These are phyloP conservation scores for Moringa oleifera DNA, from an alignment of 345 rosid species.

Conservation along the genomic window DNA sequence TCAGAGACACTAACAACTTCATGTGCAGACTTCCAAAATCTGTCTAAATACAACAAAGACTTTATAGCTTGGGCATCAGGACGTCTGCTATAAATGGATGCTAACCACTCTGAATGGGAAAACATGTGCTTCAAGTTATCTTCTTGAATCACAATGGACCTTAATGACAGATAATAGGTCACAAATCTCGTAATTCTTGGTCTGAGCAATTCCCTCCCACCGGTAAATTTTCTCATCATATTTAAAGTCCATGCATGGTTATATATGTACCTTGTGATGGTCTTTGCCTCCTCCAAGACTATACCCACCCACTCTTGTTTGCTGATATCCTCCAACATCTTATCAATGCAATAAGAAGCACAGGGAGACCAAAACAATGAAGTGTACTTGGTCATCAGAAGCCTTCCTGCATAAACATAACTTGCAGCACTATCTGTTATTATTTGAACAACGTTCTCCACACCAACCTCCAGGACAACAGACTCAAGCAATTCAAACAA, in stretches of 20 bases:
- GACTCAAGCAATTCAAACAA: slow-evolving; percentile 41
- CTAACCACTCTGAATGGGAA: slow-evolving; percentile 34
- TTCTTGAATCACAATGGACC: slow-evolving; percentile 36
- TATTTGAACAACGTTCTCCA: slow-evolving; percentile 42
- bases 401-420: slow-evolving; percentile 41
- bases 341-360: slow-evolving; percentile 45
- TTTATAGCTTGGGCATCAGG: slow-evolving; percentile 46
- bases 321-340: slow-evolving; percentile 50
- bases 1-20: slow-evolving; percentile 39
- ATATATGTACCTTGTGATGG: slow-evolving; percentile 32
- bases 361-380: slow-evolving; percentile 48
- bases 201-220: slow-evolving; percentile 36
- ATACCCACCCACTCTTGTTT: slow-evolving; percentile 34
- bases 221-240: slow-evolving; percentile 37
- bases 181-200: slow-evolving; percentile 35
- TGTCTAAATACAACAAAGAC: slow-evolving; percentile 34
- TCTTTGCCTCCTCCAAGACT: slow-evolving; percentile 43
- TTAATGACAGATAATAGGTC: slow-evolving; percentile 32
- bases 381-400: slow-evolving; percentile 34
- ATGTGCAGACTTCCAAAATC: slow-evolving; percentile 43
- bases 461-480: slow-evolving; percentile 43
- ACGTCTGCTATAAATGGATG: slow-evolving; percentile 33
- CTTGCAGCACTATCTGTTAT: slow-evolving; percentile 36
- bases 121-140: slow-evolving; percentile 39
- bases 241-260: slow-evolving; percentile 34